These are phyloP conservation scores for Salix purpurea DNA, from an alignment of 345 rosid species.

Conservation along the genomic window DNA sequence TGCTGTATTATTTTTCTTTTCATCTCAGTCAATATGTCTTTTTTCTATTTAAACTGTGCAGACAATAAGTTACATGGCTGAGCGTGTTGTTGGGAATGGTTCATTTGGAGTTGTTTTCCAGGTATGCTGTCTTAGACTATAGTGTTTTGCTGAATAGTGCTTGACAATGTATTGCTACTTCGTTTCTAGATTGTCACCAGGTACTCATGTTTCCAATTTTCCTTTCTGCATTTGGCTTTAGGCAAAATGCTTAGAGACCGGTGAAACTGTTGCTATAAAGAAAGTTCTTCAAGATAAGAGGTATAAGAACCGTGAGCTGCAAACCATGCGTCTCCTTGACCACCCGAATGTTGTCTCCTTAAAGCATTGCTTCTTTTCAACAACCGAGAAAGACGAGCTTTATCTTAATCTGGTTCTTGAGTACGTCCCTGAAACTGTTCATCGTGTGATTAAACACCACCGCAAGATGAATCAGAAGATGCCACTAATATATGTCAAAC, in stretches of 20 bases:
- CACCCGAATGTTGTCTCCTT: conserved; percentile 85
- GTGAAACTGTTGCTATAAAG: conserved; percentile 96
- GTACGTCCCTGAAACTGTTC: conserved; percentile 91
- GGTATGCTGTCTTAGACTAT: conserved; percentile 32
- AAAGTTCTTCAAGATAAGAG: conserved; percentile 96
- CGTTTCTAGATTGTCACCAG: neutral
- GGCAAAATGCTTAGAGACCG: conserved; percentile 96
- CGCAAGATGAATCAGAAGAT: conserved; percentile 84
- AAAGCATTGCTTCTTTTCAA: conserved; percentile 97
- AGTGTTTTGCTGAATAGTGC: neutral
- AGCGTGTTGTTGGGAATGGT: conserved; percentile 95
- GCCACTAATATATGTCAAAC: conserved; percentile 90
- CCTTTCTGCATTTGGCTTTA: conserved; percentile 17
- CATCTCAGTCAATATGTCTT: neutral
- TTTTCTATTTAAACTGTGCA: conserved; percentile 15
- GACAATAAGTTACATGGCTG: conserved; percentile 99
- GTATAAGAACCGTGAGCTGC: conserved; percentile 96
- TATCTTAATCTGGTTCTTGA: conserved; percentile 95
- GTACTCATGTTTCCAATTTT: neutral
- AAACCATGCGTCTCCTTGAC: conserved; percentile 96
- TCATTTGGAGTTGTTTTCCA: conserved; percentile 98
- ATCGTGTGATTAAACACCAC: conserved; percentile 88
- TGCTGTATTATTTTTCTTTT: neutral
- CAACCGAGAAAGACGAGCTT: conserved; percentile 91
- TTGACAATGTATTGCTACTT: neutral